Base-by-base conservation (phyloP, 176 grass and related monocot genomes). In the Dendrocalamus sinicus region DNA sequence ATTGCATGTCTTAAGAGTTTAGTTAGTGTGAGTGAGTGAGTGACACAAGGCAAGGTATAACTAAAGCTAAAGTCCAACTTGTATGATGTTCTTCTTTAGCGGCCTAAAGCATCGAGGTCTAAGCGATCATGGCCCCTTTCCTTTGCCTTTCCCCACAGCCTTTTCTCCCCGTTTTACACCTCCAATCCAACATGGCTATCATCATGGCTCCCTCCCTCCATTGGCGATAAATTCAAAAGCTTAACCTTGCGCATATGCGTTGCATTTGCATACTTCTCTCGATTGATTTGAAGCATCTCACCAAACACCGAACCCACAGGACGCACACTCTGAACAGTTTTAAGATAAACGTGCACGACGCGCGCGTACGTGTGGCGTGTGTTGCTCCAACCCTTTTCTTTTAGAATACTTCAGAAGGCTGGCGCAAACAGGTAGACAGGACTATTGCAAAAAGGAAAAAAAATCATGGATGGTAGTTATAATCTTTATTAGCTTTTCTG, bases 121-220 rank as follows among this genome's bases (percentile, higher is more conserved):
- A 24, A 19, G 74, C 22, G 80, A 87, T 84, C 89, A 84, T 80
- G 89, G 80, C 69, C 32, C 41, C 61, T 91, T 85, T 89, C 52
- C 45, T 67, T 69, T 10, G 50, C 58, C 83, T 85, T 85, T 85
- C 72, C 4, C 60, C 82, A 63, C 67, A 23, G 57, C 70, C 67
- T 70, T 82, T 70, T 57, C 17, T 1, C n/a, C 2, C 39, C 70
- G 4, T 73, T 69, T 30, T 72, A 66, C 79, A 73, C 32, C 73
- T 65, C 57, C 26, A 7, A 65, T 78, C 47, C 67, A 78, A 57
- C 79, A 65, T 66, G 39, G 81, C n/a, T 66, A 14, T 55, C 83
- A 86, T 86, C 84, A 86, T 90, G 89, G 50, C 70, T 78, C 57
- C 74, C 57, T 75, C 37, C 24, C 51, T 39, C 58, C 67, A 40